These are phyloP conservation scores for Aspergillus phoenicis DNA, from an alignment of 2,329 filamentous ascomycete species.

Conservation along the genomic window DNA sequence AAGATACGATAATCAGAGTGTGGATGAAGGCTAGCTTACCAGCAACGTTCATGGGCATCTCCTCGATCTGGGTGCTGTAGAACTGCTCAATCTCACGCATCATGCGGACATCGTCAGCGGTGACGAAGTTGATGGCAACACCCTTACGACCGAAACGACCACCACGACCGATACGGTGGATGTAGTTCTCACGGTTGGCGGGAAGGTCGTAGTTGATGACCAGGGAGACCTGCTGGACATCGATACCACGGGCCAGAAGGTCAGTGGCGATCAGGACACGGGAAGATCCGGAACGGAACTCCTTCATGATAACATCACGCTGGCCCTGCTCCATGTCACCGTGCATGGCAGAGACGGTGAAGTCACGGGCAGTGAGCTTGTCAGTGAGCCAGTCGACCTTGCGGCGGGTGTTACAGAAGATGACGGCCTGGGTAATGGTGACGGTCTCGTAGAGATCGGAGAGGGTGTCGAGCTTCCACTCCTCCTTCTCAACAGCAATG, in stretches of 20 bases:
- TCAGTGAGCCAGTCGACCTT: conserved; percentile 99
- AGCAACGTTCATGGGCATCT: conserved; percentile 96
- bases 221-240: conserved; percentile 98
- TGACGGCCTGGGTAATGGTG: conserved; percentile 98
- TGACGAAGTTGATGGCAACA: conserved; percentile 99
- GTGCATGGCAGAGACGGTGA: conserved; percentile 99
- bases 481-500: conserved; percentile 99
- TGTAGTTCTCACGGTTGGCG: conserved; percentile 99
- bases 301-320: conserved; percentile 99
- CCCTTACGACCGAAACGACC: conserved; percentile 99
- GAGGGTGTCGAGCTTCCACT: conserved; percentile 99
- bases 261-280: conserved; percentile 99
- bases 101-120: conserved; percentile 98
- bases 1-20: not conserved
- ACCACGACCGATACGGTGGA: conserved; percentile 98
- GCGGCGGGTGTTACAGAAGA: conserved; percentile 99
- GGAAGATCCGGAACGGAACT: conserved; percentile 98
- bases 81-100: conserved; percentile 99
- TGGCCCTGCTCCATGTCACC: conserved; percentile 98
- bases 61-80: conserved; percentile 99
- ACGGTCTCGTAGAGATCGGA: conserved; percentile 99
- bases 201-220: conserved; percentile 99
- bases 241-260: conserved; percentile 97
- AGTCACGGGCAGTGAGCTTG: conserved; percentile 97
- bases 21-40: conserved; percentile 47